Evolutionary conservation across 805 yeast species (phyloP), one percentile per base, ranked within the genome.

Genomic region (Ascoidea rubescens): DNA sequence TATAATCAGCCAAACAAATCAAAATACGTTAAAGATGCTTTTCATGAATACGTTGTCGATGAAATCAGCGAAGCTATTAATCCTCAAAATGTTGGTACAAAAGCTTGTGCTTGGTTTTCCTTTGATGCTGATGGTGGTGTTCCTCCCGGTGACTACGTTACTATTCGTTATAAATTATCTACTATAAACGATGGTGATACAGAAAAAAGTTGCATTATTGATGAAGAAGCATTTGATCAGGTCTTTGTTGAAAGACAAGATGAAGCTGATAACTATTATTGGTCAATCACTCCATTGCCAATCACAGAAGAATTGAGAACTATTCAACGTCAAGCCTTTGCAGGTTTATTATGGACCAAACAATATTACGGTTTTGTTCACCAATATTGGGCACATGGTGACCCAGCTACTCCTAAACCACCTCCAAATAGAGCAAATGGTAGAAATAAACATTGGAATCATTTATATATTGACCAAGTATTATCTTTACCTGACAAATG

Each of bases 221-320:
- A 86, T 64, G 95, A 86, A 65, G 82, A 79, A 56, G 80, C 71
- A 49, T 82, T 87, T 58, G 96, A 89, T 66, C 67, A 73, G 37
- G 66, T 78, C 5, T 79, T 90, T 59, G 80, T 78, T 32, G 72
- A 77, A 48, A 80, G 96, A 63, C 82, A 82, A 60, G 84, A 79
- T 56, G 97, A 89, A 60, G 96, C 96, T 10, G 96, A 90, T 60
- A 90, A 88, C 50, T 89, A 89, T 66, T 89, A 89, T 69, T 87
- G 91, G 87, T 79, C 84, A 63, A 77, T 89, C 45, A 77, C 90
- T 10, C 96, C 96, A 5, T 67, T 87, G 62, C 96, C 96, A 46
- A 75, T 87, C 53, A 76, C 86, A 31, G 89, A 85, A 55, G 85
- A 84, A 54, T 72, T 89, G 59, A 74, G 96, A 62, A 80, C 77